Conservation (phyloP, 805 yeast species). For the Spathaspora passalidarum region DNA sequence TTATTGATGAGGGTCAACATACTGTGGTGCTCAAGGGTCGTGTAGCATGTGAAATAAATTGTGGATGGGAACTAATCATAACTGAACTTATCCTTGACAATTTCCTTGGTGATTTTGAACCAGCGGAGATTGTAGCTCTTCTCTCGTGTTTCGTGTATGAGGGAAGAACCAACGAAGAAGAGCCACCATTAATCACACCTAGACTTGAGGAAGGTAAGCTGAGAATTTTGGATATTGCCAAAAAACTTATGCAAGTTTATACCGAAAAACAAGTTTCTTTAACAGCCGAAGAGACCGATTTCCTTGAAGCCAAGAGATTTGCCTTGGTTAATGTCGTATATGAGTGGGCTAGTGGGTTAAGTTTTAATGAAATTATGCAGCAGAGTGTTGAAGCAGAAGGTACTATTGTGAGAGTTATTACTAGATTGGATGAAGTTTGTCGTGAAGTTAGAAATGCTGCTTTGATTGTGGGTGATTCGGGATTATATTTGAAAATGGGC, state of each 20-base stretch:
- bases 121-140: slow-evolving; percentile 95
- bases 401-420: slow-evolving; percentile 92
- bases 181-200: slow-evolving; percentile 68
- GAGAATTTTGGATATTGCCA: slow-evolving; percentile 69
- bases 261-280: slow-evolving; percentile 66
- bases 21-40: slow-evolving; percentile 87
- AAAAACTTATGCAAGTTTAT: slow-evolving; percentile 58
- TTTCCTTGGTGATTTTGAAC: slow-evolving; percentile 87
- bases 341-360: slow-evolving; percentile 95
- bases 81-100: slow-evolving; percentile 91
- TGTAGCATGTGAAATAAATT: slow-evolving; percentile 87
- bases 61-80: slow-evolving; percentile 86
- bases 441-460: slow-evolving; percentile 94
- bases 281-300: slow-evolving; percentile 82
- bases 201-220: slow-evolving; percentile 67
- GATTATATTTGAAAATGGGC: slow-evolving; percentile 83
- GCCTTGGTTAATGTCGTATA: slow-evolving; percentile 91
- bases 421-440: slow-evolving; percentile 91
- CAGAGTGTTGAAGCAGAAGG: slow-evolving; percentile 93
- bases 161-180: slow-evolving; percentile 67
- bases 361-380: slow-evolving; percentile 88
- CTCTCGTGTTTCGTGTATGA: slow-evolving; percentile 91
- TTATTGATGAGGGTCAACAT: slow-evolving; percentile 67
- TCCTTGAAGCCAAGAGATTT: slow-evolving; percentile 79
- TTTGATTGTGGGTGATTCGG: slow-evolving; percentile 88